Evolutionary conservation across 2,329 filamentous ascomycete genomes (phyloP).

Genomic region (Verruconis gallopava): DNA sequence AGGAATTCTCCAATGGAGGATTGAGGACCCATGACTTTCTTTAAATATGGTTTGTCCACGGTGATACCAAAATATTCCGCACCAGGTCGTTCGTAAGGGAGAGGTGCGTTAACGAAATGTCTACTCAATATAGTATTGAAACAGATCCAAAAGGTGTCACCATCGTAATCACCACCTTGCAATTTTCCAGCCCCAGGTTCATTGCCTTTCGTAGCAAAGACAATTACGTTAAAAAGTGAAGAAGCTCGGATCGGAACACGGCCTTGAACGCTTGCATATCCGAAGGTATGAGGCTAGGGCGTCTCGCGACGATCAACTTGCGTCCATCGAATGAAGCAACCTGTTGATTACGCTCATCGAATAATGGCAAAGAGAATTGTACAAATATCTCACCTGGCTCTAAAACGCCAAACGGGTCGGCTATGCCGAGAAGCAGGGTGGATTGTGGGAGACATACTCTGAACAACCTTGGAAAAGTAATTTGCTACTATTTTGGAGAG

Average conservation of each 20-base stretch:
- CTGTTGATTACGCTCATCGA: constrained; percentile 2
- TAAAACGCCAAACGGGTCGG: constrained; percentile 50
- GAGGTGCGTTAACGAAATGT: constrained; percentile 51
- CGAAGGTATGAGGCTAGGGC: constrained; percentile 55
- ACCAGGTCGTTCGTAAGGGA: constrained; percentile 34
- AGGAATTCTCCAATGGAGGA: constrained; percentile 35
- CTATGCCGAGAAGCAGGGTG: constrained; percentile 51
- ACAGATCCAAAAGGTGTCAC: constrained; percentile 64
- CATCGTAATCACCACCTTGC: constrained; percentile 72
- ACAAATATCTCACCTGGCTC: constrained; percentile 55
- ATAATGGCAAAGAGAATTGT: constrained; percentile 50
- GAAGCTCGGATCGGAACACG: constrained; percentile 44
- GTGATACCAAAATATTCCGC: constrained; percentile 36
- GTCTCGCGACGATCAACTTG: constrained; percentile 54
- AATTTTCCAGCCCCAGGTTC: constrained; percentile 55
- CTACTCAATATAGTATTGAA: constrained; percentile 55
- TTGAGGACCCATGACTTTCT: constrained; percentile 25
- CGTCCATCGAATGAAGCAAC: constrained; percentile 26
- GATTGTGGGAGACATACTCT: constrained; percentile 35
- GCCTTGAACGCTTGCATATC: constrained; percentile 54
- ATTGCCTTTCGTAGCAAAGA: constrained; percentile 56
- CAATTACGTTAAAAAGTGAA: constrained; percentile 61
- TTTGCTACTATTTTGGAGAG: not conserved
- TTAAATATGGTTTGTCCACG: constrained; percentile 34
- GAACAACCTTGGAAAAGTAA: not conserved